These are phyloP conservation scores for Phytophthora agathidicida DNA, from an alignment of 352 stramenopile species.

Conservation along the genomic window DNA sequence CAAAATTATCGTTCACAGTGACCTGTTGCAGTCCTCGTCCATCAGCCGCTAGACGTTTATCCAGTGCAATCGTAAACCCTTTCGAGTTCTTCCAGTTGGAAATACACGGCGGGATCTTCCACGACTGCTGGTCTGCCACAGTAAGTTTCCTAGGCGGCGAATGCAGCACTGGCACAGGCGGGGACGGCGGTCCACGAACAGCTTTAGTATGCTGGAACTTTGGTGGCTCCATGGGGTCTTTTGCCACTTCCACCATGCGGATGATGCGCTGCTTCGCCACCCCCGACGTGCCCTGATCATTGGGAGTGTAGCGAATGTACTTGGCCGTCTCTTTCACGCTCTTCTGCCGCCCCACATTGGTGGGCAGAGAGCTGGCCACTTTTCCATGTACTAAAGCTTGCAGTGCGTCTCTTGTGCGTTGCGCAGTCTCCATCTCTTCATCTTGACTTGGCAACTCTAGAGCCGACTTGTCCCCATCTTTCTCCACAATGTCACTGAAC, in stretches of 20 bases:
- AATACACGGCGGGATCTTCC: constrained; percentile 99
- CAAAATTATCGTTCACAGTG: constrained; percentile 99
- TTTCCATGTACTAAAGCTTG: constrained; percentile 91
- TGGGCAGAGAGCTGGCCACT: constrained; percentile 84
- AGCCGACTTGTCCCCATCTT: constrained; percentile 73
- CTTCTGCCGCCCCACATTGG: constrained; percentile 90
- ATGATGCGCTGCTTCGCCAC: constrained; percentile 95
- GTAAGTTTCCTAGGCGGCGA: constrained; percentile 94
- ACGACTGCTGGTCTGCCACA: constrained; percentile 94
- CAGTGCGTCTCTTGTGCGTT: constrained; percentile 86
- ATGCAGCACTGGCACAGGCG: constrained; percentile 92
- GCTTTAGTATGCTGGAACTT: constrained; percentile 99
- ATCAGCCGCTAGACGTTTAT: constrained; percentile 98
- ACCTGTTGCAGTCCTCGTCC: constrained; percentile 95
- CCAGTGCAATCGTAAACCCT: constrained; percentile 98
- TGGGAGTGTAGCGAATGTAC: constrained; percentile 88
- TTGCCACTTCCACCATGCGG: constrained; percentile 97
- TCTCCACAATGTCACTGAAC: constrained; percentile 93
- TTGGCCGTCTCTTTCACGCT: constrained; percentile 81
- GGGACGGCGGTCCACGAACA: constrained; percentile 88
- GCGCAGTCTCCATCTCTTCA: constrained; percentile 75
- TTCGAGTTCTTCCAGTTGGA: constrained; percentile 99
- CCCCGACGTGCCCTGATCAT: constrained; percentile 72
- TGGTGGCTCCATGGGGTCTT: constrained; percentile 99
- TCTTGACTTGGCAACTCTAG: constrained; percentile 53